phyloP scores from a whole-genome alignment of 148 eudicot genomes.

The Simmondsia chinensis region DNA sequence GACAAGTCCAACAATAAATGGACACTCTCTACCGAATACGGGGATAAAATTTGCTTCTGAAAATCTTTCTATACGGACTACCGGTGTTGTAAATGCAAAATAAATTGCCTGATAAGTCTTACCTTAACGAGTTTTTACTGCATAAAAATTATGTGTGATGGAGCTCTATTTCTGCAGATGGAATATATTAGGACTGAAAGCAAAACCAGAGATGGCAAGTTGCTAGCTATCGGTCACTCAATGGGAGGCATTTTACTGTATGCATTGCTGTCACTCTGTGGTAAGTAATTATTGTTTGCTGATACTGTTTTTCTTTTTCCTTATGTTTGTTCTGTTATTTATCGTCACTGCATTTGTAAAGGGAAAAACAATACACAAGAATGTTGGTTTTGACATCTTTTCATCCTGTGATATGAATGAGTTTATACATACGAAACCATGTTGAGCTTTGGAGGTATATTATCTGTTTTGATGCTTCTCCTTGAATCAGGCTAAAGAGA shows the following conservation, averaged over 20 bases:
- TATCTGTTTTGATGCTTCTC: no score
- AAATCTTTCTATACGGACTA: no score
- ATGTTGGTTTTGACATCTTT: no score
- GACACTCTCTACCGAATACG: no score
- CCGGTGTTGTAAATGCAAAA: no score
- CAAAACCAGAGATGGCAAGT: slow-evolving; percentile 47
- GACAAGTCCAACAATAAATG: no score
- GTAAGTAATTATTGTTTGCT: slow-evolving; percentile 14
- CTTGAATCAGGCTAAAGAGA: no score
- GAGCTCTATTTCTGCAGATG: slow-evolving; percentile 23
- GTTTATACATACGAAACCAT: no score
- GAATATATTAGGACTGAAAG: slow-evolving; percentile 39
- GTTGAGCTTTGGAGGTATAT: no score
- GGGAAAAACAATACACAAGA: not conserved
- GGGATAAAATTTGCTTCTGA: no score
- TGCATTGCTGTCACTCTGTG: slow-evolving; percentile 43
- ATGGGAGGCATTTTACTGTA: slow-evolving; percentile 77
- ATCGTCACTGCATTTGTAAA: not conserved
- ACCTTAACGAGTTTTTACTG: not conserved
- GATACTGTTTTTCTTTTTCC: not conserved
- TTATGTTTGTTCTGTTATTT: not conserved
- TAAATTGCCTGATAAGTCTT: not conserved
- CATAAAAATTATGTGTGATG: not conserved
- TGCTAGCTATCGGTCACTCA: slow-evolving; percentile 64
- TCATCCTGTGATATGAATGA: no score